Base-by-base conservation (phyloP, 805 yeast species). In the Sugiyamaella chiloensis region DNA sequence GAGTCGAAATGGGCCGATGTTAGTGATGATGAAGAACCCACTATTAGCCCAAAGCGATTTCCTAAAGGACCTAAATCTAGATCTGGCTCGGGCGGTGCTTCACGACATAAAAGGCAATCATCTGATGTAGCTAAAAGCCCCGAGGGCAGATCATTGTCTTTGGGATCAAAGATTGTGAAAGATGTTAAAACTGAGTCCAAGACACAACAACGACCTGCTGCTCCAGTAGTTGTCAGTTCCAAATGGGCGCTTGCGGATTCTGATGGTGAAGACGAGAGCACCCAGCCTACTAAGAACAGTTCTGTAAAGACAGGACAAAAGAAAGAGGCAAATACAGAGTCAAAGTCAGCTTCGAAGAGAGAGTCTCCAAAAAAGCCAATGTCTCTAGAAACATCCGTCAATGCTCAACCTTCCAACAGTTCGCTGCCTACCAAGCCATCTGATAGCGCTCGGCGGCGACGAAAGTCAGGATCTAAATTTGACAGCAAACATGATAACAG, bases 1-100 rank as follows among this genome's bases (percentile, higher is more conserved):
- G 19, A 34, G 37, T 34, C 37, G 20, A 34, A 21, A 34, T 34
- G 37, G 37, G 37, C 37, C 5, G 37, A 26, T 11, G 29, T 11
- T 11, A 26, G 29, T 11, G 29, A 26, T 26, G 29, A 26, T 26
- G 29, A 26, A 26, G 9, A 7, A 8, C 9, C 7, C 29, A 26
- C 29, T 26, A 26, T 8, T 7, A 26, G 29, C 11, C 9, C 7
- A 7, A 7, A 26, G 11, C 9, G 11, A 26, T 7, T 26, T 26
- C 9, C 9, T 7, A 7, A 11, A 8, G 7, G 7, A 26, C 11
- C 29, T 26, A 11, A 11, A 11, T 26, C 29, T 8, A 11, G 7
- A 7, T 26, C 29, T 26, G n/a, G n/a, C n/a, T n/a, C n/a, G n/a
- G n/a, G n/a, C n/a, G n/a, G n/a, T n/a, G n/a, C n/a, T n/a, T n/a